These are phyloP conservation scores for Fraxinus quadrangulata DNA, from an alignment of 257 asterid genomes.

Conservation along the genomic window DNA sequence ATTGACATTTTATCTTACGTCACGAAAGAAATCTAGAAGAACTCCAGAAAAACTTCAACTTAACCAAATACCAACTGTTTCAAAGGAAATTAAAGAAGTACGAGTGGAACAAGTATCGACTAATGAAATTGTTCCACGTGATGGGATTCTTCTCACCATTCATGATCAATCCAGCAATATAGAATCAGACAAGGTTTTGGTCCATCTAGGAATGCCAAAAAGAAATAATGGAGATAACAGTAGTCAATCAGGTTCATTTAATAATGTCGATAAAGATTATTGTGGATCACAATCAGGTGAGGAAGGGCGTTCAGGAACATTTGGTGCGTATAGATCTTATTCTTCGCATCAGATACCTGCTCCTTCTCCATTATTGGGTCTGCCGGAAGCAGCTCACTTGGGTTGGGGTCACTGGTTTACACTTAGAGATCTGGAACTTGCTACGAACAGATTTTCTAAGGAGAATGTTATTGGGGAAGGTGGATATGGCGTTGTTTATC, in stretches of 20 bases:
- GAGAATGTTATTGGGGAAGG: slow-evolving; percentile 94
- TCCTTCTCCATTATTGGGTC: slow-evolving; percentile 85
- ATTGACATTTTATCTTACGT: slow-evolving; percentile 63
- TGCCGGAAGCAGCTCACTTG: slow-evolving; percentile 88
- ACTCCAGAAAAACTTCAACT: slow-evolving; percentile 52
- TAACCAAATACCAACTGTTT: slow-evolving; percentile 73
- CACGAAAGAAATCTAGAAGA: slow-evolving; percentile 63
- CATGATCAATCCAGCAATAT: slow-evolving; percentile 73
- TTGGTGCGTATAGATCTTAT: slow-evolving; percentile 50
- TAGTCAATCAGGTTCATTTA: slow-evolving; percentile 73
- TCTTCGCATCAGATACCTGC: slow-evolving; percentile 66
- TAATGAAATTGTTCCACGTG: slow-evolving; percentile 59
- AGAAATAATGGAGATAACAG: slow-evolving; percentile 49
- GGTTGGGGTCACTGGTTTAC: slow-evolving; percentile 99
- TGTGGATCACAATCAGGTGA: slow-evolving; percentile 83
- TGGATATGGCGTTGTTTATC: slow-evolving; percentile 92
- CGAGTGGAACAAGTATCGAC: slow-evolving; percentile 79
- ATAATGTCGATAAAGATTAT: slow-evolving; percentile 61
- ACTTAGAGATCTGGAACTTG: slow-evolving; percentile 77
- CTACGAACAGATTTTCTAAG: slow-evolving; percentile 81
- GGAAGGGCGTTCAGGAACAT: slow-evolving; percentile 73
- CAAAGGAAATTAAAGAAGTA: slow-evolving; percentile 90
- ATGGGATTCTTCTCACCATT: slow-evolving; percentile 79
- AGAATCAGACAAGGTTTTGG: slow-evolving; percentile 76
- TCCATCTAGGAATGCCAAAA: slow-evolving; percentile 69